phyloP scores from a whole-genome alignment of 2,329 filamentous ascomycete genomes.

The Blastomyces emzantsi region DNA sequence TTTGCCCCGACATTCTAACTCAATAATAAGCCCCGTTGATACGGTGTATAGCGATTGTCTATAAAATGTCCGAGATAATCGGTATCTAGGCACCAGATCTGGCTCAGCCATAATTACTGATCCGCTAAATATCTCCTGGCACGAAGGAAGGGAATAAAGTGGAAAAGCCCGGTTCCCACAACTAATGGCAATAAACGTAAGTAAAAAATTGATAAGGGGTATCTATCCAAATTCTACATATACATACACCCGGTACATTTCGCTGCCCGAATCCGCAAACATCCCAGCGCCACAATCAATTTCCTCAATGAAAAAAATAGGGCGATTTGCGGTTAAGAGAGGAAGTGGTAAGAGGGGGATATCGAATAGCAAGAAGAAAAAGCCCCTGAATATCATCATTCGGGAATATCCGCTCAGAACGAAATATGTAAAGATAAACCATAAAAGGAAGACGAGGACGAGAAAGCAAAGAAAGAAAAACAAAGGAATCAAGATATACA shows the following conservation, averaged over 20 bases:
- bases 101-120: not conserved
- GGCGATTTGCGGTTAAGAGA: not conserved
- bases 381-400: not conserved
- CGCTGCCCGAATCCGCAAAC: not conserved
- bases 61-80: not conserved
- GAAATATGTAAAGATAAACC: not conserved
- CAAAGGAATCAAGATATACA: not conserved
- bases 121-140: not conserved
- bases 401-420: not conserved
- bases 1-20: not conserved
- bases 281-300: constrained; percentile 1
- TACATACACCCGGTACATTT: not conserved
- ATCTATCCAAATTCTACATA: constrained; percentile 7
- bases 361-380: not conserved
- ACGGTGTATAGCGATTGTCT: not conserved
- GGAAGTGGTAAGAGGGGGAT: not conserved
- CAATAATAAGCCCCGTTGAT: not conserved
- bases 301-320: not conserved
- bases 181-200: not conserved
- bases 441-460: not conserved
- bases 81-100: not conserved
- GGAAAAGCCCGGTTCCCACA: not conserved
- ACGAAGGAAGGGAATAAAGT: not conserved
- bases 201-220: not conserved
- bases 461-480: not conserved